Conservation (phyloP, 1,284 basidiomycete species). For the Gymnopus androsaceus region DNA sequence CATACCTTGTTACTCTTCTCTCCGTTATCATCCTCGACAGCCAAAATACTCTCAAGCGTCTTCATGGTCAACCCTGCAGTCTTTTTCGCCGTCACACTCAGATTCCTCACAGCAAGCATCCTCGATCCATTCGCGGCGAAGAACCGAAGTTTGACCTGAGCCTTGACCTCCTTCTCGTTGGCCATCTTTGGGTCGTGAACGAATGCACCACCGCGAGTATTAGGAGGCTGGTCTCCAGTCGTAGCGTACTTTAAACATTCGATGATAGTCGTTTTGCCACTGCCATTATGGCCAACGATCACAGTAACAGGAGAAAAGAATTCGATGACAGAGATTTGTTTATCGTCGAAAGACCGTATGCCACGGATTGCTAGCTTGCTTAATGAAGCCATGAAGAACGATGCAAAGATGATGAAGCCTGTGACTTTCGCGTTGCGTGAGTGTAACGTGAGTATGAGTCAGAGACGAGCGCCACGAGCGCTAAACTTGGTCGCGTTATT, state of each 20-base stretch:
- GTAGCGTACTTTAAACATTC: conserved; percentile 99
- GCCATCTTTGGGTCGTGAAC: conserved; percentile 99
- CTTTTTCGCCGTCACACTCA: conserved; percentile 95
- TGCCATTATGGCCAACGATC: conserved; percentile 98
- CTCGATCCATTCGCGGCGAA: conserved; percentile 83
- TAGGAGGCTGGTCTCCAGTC: conserved; percentile 96
- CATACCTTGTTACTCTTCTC: conserved; percentile 77
- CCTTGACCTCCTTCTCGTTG: conserved; percentile 97
- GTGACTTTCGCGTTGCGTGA: no score
- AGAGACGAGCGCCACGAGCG: no score
- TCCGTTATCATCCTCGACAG: conserved; percentile 67
- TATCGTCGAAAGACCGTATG: conserved; percentile 93
- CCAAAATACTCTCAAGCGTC: conserved; percentile 92
- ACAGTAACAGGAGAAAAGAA: conserved; percentile 98
- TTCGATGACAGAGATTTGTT: conserved; percentile 91
- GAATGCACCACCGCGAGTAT: conserved; percentile 97
- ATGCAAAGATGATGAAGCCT: no score
- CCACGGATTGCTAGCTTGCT: conserved; percentile 89
- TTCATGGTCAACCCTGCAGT: conserved; percentile 90
- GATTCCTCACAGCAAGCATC: conserved; percentile 92
- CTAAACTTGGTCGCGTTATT: no score
- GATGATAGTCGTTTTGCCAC: conserved; percentile 99
- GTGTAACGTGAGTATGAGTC: no score
- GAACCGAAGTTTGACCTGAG: conserved; percentile 95
- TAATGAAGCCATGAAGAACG: conserved; percentile 84